Evolutionary conservation across 2,329 filamentous ascomycete species (phyloP).

Genomic region (Drechmeria coniospora): DNA sequence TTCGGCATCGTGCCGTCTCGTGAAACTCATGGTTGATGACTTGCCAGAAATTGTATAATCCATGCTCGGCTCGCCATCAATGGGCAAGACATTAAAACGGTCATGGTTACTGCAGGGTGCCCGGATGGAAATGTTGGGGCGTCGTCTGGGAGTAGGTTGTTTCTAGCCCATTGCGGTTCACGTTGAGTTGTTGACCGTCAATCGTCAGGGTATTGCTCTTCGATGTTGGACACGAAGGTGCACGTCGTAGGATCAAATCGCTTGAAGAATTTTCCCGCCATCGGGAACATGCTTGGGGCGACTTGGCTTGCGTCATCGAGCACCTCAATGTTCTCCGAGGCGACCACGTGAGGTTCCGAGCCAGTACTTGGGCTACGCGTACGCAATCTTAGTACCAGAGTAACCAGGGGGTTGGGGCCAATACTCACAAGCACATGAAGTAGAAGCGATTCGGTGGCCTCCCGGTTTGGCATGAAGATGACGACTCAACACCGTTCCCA

Average conservation of each 20-base stretch:
- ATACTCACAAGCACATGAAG: constrained; percentile 61
- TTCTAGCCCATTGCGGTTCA: not conserved
- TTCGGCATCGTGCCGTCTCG: no score
- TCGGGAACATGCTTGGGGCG: constrained; percentile 41
- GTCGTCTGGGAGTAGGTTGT: not conserved
- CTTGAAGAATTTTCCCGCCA: constrained; percentile 79
- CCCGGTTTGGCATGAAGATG: constrained; percentile 5
- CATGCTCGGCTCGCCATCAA: no score
- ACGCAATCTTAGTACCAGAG: not conserved
- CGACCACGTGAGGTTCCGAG: constrained; percentile 17
- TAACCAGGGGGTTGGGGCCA: not conserved
- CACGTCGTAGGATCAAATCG: constrained; percentile 55
- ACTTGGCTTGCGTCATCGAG: constrained; percentile 32
- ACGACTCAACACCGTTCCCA: constrained; percentile 9
- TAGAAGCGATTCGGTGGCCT: constrained; percentile 43
- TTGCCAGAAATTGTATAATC: no score
- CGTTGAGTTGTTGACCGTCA: no score
- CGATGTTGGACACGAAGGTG: constrained; percentile 66
- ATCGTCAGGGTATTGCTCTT: constrained; percentile 76
- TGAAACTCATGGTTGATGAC: no score
- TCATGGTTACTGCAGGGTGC: no score
- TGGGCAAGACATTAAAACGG: no score
- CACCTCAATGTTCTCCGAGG: constrained; percentile 67
- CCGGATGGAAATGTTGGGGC: not conserved
- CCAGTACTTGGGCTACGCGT: constrained; percentile 15